Base-by-base conservation (phyloP, 2,329 filamentous ascomycete species). In the Phaeosphaeria sp. region DNA sequence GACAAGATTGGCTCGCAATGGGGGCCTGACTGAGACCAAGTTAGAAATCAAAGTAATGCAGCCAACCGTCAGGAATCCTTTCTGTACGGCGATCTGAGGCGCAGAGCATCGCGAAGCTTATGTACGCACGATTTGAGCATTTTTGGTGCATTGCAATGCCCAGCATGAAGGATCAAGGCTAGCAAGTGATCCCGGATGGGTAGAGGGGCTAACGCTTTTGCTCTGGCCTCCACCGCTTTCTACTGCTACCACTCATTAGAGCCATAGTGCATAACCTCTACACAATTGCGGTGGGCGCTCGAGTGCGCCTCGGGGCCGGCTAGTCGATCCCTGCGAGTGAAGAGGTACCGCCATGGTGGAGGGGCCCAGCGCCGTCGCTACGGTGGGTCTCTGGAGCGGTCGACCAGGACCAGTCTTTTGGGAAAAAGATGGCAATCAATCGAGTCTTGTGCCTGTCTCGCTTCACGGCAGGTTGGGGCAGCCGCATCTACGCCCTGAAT, bases 301-400 rank as follows among this genome's bases (percentile, higher is more conserved):
- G 60, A 72, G 68, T 75, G 71, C 72, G 72, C 72, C 72, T 72
- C 68, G 69, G 52, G 64, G 71, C 52, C 60, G 55, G 65, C 68
- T 67, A 65, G 63, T 56, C 48, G 58, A 70, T 63, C 69, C 70
- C 67, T 72, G 70, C 61, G 55, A 56, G 48, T 57, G 36, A 39
- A 52, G 60, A 67, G 60, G 61, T 69, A 68, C 71, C 71, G 68
- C 62, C 62, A 63, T 61, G 64, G 61, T 67, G 72, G 72, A 65
- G 64, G 51, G 59, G 65, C 64, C 65, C 69, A 69, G 64, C 66
- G 59, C 60, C 64, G 58, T 56, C 55, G 58, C 62, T 71, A 72
- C 67, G 65, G 61, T 55, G 68, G 66, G 62, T 50, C 64, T 63
- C 59, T 58, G 49, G 63, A 64, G 65, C 63, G 67, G 64, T 62